Conservation (phyloP, 2,329 filamentous ascomycete genomes). For the Clonostachys solani region DNA sequence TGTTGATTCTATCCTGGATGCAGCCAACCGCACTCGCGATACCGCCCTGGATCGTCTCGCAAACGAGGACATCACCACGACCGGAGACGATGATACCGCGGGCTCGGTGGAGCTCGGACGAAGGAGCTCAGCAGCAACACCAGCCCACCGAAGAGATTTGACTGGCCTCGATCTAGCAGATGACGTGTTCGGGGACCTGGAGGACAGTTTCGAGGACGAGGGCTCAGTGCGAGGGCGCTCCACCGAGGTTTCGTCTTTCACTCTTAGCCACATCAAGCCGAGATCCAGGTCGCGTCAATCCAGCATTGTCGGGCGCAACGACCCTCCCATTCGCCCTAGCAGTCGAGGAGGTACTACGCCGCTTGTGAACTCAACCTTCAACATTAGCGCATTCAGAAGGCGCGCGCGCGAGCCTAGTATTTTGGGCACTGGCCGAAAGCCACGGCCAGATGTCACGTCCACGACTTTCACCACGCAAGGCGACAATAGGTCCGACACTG, state of each 20-base stretch:
- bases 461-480: slow-evolving; percentile 7
- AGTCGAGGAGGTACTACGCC: slow-evolving; percentile 44
- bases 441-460: slow-evolving; percentile 8
- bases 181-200: slow-evolving; percentile 38
- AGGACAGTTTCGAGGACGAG: slow-evolving; percentile 38
- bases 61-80: slow-evolving; percentile 20
- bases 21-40: slow-evolving; percentile 23
- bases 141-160: slow-evolving; percentile 10
- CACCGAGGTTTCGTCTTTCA: slow-evolving; percentile 34
- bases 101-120: not conserved
- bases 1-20: slow-evolving; percentile 16
- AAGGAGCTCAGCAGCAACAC: slow-evolving; percentile 1
- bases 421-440: slow-evolving; percentile 45
- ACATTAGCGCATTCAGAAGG: slow-evolving; percentile 53
- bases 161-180: slow-evolving; percentile 27
- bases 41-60: slow-evolving; percentile 27
- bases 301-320: slow-evolving; percentile 45
- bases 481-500: slow-evolving; percentile 29
- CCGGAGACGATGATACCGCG: not conserved
- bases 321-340: slow-evolving; percentile 47
- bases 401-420: slow-evolving; percentile 59
- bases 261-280: slow-evolving; percentile 24
- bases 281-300: slow-evolving; percentile 40
- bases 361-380: slow-evolving; percentile 44
- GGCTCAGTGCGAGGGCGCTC: slow-evolving; percentile 13